These are phyloP conservation scores for Starmera stellimalicola DNA, from an alignment of 1,139 yeast species.

Conservation along the genomic window DNA sequence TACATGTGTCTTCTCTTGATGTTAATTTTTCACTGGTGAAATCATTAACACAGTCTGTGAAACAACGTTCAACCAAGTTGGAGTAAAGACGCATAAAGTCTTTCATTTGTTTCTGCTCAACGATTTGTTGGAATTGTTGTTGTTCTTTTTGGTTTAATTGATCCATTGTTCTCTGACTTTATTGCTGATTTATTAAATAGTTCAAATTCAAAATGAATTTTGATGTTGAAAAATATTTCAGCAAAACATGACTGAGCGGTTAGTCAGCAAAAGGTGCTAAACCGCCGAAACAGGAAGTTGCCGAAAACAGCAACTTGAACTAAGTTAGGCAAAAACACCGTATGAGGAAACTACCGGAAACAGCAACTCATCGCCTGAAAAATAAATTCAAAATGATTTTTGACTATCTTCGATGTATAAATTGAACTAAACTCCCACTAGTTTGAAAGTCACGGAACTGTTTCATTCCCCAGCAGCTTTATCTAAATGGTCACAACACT, in stretches of 20 bases:
- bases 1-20: constrained; percentile 75
- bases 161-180: constrained; percentile 41
- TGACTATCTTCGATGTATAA: too few species aligned
- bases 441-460: too few species aligned
- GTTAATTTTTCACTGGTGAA: constrained; percentile 88
- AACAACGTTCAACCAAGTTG: constrained; percentile 91
- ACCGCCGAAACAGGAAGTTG: background rate
- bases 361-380: too few species aligned
- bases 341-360: too few species aligned
- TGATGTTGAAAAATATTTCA: background rate
- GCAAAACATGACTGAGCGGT: too few species aligned
- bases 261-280: too few species aligned
- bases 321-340: too few species aligned
- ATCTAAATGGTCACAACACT: constrained; percentile 19
- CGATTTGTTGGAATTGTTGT: constrained; percentile 90
- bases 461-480: too few species aligned
- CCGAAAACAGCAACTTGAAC: too few species aligned
- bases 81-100: constrained; percentile 97
- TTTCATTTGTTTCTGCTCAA: constrained; percentile 97
- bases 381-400: too few species aligned
- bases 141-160: constrained; percentile 87
- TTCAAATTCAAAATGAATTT: constrained; percentile 1
- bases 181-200: background rate
- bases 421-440: too few species aligned
- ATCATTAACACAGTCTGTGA: constrained; percentile 94